These are phyloP conservation scores for Punctularia strigosozonata DNA, from an alignment of 768 basidiomycete species.

Conservation along the genomic window DNA sequence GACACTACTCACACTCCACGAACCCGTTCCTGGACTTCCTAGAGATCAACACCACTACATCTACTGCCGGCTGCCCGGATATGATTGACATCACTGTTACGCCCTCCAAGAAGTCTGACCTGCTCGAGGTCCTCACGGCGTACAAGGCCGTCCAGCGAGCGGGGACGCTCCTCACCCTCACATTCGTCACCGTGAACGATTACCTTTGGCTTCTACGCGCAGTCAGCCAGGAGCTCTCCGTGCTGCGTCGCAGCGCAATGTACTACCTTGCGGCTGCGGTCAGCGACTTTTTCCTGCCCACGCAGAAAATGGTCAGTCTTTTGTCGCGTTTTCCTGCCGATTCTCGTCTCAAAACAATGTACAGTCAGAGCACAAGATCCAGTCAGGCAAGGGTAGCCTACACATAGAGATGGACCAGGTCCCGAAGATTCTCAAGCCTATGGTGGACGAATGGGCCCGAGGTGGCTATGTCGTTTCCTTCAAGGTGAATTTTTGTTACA, in stretches of 20 bases:
- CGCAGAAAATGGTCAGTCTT: constrained; percentile 67
- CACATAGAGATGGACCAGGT: constrained; percentile 99
- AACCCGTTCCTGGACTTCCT: constrained; percentile 97
- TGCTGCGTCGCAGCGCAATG: constrained; percentile 61
- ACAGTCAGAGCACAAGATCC: constrained; percentile 96
- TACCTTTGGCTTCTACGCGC: constrained; percentile 88
- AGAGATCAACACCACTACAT: constrained; percentile 35
- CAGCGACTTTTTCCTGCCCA: constrained; percentile 94
- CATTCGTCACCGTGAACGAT: constrained; percentile 91
- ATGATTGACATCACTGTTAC: constrained; percentile 47
- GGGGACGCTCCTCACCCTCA: constrained; percentile 72
- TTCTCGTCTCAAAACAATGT: too few species aligned
- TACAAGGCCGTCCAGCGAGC: constrained; percentile 73
- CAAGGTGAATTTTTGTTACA: constrained; percentile 47
- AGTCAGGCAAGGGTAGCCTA: constrained; percentile 89
- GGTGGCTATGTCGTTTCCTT: constrained; percentile 93
- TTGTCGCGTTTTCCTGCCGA: constrained; percentile 1
- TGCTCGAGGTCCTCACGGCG: constrained; percentile 60
- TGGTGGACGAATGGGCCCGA: constrained; percentile 90
- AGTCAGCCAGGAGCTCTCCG: constrained; percentile 65
- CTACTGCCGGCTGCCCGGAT: constrained; percentile 2
- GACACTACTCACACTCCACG: constrained; percentile 96
- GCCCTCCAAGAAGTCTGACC: constrained; percentile 45
- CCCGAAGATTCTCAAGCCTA: constrained; percentile 86
- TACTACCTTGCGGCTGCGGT: constrained; percentile 98